Conservation (phyloP, 768 basidiomycete genomes). For the Coprinellus micaceus region DNA sequence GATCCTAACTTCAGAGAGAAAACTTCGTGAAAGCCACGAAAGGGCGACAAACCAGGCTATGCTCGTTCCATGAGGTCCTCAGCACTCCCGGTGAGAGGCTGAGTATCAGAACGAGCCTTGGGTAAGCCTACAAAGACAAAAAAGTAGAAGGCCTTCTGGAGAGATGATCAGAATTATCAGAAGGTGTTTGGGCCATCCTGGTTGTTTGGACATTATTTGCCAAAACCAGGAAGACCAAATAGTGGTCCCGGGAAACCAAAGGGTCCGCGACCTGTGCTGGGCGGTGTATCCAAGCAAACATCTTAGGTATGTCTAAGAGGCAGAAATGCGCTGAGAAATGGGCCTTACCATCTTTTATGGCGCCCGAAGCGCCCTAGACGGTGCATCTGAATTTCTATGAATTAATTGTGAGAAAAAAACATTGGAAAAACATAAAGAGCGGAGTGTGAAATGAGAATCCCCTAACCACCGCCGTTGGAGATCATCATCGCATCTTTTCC, state of each 20-base stretch:
- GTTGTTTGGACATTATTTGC: neutral
- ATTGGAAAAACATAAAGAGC: neutral
- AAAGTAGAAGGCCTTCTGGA: too few relatives aligned
- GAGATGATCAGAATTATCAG: neutral
- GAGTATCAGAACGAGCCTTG: too few relatives aligned
- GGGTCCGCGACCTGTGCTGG: neutral
- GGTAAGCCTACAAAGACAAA: too few relatives aligned
- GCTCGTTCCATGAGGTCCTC: too few relatives aligned
- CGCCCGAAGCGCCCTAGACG: neutral
- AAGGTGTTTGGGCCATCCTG: neutral
- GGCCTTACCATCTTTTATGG: neutral
- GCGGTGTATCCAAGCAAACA: neutral
- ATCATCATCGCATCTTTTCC: slow-evolving; percentile 3
- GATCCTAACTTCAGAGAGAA: too few relatives aligned
- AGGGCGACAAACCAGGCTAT: too few relatives aligned
- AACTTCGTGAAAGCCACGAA: too few relatives aligned
- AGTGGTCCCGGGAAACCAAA: neutral
- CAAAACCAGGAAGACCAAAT: neutral
- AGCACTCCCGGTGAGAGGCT: too few relatives aligned
- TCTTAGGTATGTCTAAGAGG: neutral
- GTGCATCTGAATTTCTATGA: neutral
- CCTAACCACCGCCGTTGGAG: slow-evolving; percentile 5
- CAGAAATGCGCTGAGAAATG: neutral
- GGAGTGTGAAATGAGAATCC: slow-evolving; percentile 4
- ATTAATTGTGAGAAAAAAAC: neutral